A percentile compares a stretch with the other conserved stretches of the same genome.
phyloP scores from a whole-genome alignment of 1,284 basidiomycete species.

The Hemileia vastatrix region DNA sequence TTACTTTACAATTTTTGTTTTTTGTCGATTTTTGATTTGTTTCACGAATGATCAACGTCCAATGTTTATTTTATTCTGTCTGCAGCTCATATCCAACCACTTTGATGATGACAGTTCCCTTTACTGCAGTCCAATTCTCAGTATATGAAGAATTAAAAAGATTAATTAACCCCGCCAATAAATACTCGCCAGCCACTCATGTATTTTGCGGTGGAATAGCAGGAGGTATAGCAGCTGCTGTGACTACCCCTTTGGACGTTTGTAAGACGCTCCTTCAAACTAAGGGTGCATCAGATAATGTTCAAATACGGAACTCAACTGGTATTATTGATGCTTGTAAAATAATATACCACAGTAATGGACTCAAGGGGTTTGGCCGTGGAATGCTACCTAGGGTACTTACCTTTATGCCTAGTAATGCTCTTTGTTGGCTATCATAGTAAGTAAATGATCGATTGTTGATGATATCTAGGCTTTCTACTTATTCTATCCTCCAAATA shows the following conservation, averaged over 20 bases:
- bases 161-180: constrained; percentile 70
- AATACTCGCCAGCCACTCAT: constrained; percentile 85
- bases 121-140: constrained; percentile 95
- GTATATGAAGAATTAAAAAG: constrained; percentile 91
- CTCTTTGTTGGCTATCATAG: constrained; percentile 92
- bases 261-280: constrained; percentile 96
- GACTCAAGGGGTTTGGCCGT: constrained; percentile 70
- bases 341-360: constrained; percentile 79
- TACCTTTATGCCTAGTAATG: constrained; percentile 94
- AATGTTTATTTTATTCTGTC: neutral
- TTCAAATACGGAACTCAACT: constrained; percentile 68
- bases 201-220: constrained; percentile 82
- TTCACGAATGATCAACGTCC: too few species aligned
- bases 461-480: neutral
- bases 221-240: constrained; percentile 84
- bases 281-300: constrained; percentile 68
- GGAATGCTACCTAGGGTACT: constrained; percentile 85
- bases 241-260: constrained; percentile 97
- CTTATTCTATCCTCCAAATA: neutral
- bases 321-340: constrained; percentile 82
- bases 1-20: constrained; percentile 85
- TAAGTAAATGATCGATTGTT: constrained; percentile 4
- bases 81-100: constrained; percentile 22
- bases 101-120: constrained; percentile 83
- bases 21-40: neutral